These are phyloP conservation scores for Penicillium hordei DNA, from an alignment of 2,329 filamentous ascomycete genomes.

Conservation along the genomic window DNA sequence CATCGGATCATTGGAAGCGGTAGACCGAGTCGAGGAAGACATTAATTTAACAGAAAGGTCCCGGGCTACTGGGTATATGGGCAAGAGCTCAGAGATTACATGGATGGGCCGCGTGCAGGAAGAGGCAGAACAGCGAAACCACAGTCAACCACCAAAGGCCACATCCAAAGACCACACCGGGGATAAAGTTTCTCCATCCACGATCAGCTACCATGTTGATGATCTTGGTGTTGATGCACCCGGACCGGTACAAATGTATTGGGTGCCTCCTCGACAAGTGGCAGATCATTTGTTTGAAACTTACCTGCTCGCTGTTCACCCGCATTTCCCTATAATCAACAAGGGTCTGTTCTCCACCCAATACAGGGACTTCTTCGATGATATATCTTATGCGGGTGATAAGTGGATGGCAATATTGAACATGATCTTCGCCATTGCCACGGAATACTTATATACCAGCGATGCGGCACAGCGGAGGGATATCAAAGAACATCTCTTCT, in stretches of 20 bases:
- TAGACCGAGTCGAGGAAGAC: slow-evolving; percentile 15
- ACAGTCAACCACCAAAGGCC: not conserved
- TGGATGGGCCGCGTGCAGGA: slow-evolving; percentile 15
- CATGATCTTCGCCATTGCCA: slow-evolving; percentile 42
- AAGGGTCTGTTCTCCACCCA: slow-evolving; percentile 34
- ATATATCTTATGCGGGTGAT: slow-evolving; percentile 24
- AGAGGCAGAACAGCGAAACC: not conserved
- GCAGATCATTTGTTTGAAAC: slow-evolving; percentile 38
- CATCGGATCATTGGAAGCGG: slow-evolving; percentile 10
- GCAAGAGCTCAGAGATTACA: slow-evolving; percentile 17
- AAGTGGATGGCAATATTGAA: slow-evolving; percentile 44
- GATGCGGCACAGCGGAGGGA: slow-evolving; percentile 29
- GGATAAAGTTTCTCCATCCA: not conserved
- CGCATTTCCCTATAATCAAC: slow-evolving; percentile 41
- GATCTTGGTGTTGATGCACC: slow-evolving; percentile 36
- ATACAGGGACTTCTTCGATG: slow-evolving; percentile 29
- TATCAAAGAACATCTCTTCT: slow-evolving; percentile 34
- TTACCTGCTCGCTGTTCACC: slow-evolving; percentile 38
- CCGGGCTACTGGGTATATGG: slow-evolving; percentile 13
- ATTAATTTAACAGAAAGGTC: slow-evolving; percentile 10
- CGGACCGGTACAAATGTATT: slow-evolving; percentile 36
- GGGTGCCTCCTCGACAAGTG: slow-evolving; percentile 32
- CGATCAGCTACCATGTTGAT: slow-evolving; percentile 35
- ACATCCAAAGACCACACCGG: not conserved
- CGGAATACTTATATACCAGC: slow-evolving; percentile 33